A percentile compares a stretch with the other conserved stretches of the same genome.
Conservation (phyloP, 176 grass and related monocot genomes). For the Thinopyrum elongatum region DNA sequence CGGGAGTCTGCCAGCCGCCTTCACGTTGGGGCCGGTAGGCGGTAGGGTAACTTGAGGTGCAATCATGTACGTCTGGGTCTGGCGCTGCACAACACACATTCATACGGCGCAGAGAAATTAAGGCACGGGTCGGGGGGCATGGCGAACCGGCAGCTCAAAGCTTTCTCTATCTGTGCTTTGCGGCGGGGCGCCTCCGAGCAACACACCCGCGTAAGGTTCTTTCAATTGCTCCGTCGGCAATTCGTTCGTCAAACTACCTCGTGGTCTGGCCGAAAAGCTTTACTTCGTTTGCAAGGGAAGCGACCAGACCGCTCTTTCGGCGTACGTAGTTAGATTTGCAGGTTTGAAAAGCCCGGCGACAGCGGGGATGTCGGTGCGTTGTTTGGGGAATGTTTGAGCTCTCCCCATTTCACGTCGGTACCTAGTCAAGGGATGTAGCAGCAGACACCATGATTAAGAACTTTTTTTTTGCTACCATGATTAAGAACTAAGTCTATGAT, state of each 20-base stretch:
- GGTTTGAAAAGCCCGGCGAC: not conserved
- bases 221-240: constrained; percentile 1
- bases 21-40: not conserved
- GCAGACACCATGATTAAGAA: no score
- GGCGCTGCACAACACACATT: not conserved
- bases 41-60: not conserved
- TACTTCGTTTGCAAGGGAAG: constrained; percentile 37
- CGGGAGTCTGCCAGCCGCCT: not conserved
- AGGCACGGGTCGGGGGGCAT: no score
- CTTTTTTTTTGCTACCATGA: no score
- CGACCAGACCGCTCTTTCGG: not conserved
- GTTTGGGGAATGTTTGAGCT: not conserved
- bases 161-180: not conserved
- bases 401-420: not conserved
- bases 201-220: not conserved
- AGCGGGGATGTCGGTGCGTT: not conserved
- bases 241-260: constrained; percentile 25
- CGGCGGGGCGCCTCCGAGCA: not conserved
- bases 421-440: no score
- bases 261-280: constrained; percentile 1
- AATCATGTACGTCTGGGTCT: not conserved
- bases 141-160: not conserved
- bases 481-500: no score
- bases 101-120: not conserved
- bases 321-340: constrained; percentile 1